Percentiles rank a stretch among this genome's conserved stretches.
Conservation (phyloP, 371 early-diverging fungal genomes). For the Mucor saturninus region DNA sequence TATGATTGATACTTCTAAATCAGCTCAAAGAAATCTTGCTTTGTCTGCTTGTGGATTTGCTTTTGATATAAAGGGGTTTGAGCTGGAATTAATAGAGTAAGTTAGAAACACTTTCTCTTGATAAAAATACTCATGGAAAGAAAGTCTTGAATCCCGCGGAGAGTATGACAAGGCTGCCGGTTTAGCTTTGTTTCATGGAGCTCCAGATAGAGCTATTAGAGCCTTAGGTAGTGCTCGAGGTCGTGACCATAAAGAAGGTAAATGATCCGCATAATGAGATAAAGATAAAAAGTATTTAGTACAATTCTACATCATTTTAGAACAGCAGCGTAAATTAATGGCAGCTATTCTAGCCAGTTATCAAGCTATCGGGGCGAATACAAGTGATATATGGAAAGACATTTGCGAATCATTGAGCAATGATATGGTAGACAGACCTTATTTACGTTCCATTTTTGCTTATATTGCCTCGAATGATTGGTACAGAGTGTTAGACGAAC, state of each 20-base stretch:
- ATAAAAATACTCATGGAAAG: too few species aligned
- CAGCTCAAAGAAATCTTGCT: conserved; percentile 68
- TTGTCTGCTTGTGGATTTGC: conserved; percentile 80
- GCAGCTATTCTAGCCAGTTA: conserved; percentile 78
- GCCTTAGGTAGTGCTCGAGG: conserved; percentile 58
- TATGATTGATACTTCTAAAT: conserved; percentile 58
- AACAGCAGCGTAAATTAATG: conserved; percentile 78
- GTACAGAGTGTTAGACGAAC: conserved; percentile 67
- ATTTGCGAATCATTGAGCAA: conserved; percentile 65
- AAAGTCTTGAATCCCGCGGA: conserved; percentile 67
- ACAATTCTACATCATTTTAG: conserved; percentile 34
- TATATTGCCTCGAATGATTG: conserved; percentile 80
- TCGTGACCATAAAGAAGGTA: conserved; percentile 51
- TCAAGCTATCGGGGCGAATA: conserved; percentile 34
- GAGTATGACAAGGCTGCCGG: conserved; percentile 86
- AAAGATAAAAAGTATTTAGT: not conserved
- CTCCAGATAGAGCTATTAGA: conserved; percentile 74
- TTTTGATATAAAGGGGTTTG: conserved; percentile 64
- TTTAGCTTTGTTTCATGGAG: conserved; percentile 84
- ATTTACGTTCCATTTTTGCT: conserved; percentile 79
- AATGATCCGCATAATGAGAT: not conserved
- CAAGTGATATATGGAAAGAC: conserved; percentile 61
- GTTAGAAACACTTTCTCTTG: not conserved
- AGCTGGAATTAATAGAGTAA: conserved; percentile 65
- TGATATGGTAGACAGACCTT: conserved; percentile 71